Evolutionary conservation across 805 yeast species (phyloP), one percentile per base, ranked within the genome.

Genomic region (Candida endomychidarum): DNA sequence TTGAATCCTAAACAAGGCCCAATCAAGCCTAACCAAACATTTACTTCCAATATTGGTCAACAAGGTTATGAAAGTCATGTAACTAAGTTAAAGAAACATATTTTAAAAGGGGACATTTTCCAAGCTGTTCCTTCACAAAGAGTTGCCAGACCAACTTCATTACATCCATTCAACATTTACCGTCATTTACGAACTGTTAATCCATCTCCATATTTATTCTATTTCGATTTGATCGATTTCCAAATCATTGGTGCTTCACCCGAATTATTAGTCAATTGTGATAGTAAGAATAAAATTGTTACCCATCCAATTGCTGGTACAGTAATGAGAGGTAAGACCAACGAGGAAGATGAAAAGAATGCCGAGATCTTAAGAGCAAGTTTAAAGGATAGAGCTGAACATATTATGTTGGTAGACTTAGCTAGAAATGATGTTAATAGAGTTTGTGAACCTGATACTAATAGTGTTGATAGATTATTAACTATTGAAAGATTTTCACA

Each of bases 301-400:
- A 93, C 97, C 2, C 98, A 93, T 61, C 99, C 99, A 15, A 93
- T 93, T 58, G 99, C 99, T 1, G 99, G 99, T 38, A 93, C 99
- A 2, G 84, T 93, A 43, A 78, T 71, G 51, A 80, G 99, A 56
- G 99, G 99, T 36, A 76, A 78, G 52, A 88, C 98, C 8, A 70
- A 81, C 17, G 95, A 88, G 53, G 98, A 93, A 61, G 99, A 93
- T 55, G 96, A 90, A 57, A 67, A 65, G 46, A 73, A 89, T 38
- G 97, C 98, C 2, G 71, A 72, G 11, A 77, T 79, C 41, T 75
- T 93, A 50, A 73, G 86, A 53, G 65, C 81, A 8, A 85, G 95
- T 11, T 67, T 82, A 48, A 93, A 93, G 57, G 99, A 93, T 63
- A 78, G 97, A 34, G 96, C 99, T 1, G 99, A 93, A 65, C 99